A percentile compares a stretch with the other conserved stretches of the same genome.
These are phyloP conservation scores for Ceratocystis albifundus DNA, from an alignment of 2,329 filamentous ascomycete species.

Conservation along the genomic window DNA sequence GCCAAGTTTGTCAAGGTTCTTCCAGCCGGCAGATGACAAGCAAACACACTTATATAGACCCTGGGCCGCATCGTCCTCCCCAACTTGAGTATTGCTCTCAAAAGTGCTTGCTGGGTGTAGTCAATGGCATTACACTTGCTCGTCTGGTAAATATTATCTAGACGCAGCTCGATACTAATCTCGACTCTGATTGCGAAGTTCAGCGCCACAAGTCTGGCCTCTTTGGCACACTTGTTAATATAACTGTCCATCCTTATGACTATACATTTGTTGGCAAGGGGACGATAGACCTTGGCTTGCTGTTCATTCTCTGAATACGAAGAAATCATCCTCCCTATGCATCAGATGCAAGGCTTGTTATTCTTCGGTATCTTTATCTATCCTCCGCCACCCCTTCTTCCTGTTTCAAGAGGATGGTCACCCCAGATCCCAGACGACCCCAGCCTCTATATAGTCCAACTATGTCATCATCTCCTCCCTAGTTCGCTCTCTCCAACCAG, in stretches of 20 bases:
- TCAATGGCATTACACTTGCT: not conserved
- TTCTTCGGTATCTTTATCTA: too few species aligned
- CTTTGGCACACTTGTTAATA: not conserved
- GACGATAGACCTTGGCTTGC: not conserved
- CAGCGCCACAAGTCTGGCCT: not conserved
- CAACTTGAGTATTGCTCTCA: not conserved
- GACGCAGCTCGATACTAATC: not conserved
- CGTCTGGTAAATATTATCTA: not conserved
- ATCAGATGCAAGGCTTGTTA: too few species aligned
- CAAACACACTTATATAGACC: not conserved
- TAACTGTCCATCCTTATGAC: conserved; percentile 1
- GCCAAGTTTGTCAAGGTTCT: not conserved
- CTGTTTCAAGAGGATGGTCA: too few species aligned
- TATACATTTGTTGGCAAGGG: conserved; percentile 13
- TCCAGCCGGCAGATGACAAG: not conserved
- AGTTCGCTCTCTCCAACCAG: too few species aligned
- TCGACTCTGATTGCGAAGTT: not conserved
- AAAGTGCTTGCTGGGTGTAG: not conserved
- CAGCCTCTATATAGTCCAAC: too few species aligned
- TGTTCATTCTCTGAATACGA: too few species aligned
- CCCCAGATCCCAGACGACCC: too few species aligned
- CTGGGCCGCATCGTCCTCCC: not conserved
- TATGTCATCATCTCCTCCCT: too few species aligned
- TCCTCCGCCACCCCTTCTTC: too few species aligned
- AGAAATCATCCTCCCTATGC: too few species aligned